These are phyloP conservation scores for Termitomyces sp. DNA, from an alignment of 768 basidiomycete genomes.

Conservation along the genomic window DNA sequence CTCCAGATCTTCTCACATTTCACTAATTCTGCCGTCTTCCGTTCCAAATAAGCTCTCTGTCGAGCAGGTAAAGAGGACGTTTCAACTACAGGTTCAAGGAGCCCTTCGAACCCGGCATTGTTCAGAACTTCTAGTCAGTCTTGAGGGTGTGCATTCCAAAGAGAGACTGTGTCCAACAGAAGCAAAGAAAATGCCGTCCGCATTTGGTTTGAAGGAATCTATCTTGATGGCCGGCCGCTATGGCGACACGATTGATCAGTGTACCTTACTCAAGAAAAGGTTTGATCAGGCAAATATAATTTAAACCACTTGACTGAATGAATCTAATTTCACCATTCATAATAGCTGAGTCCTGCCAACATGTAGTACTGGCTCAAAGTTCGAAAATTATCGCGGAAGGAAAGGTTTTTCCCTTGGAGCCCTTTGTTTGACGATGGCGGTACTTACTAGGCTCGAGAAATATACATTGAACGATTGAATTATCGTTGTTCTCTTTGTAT, in stretches of 20 bases:
- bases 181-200: neutral
- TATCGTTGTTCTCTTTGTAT: neutral
- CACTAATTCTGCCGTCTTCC: slow-evolving; percentile 80
- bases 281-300: too few species aligned
- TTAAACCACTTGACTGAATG: neutral
- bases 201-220: too few species aligned
- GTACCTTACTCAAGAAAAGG: too few species aligned
- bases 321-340: neutral
- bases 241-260: too few species aligned
- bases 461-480: too few species aligned
- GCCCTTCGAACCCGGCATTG: slow-evolving; percentile 95
- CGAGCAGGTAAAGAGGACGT: slow-evolving; percentile 31
- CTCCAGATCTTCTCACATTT: slow-evolving; percentile 79
- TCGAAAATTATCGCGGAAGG: too few species aligned
- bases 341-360: too few species aligned
- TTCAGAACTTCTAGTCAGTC: slow-evolving; percentile 84
- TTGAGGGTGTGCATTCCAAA: slow-evolving; percentile 83
- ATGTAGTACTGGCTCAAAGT: too few species aligned
- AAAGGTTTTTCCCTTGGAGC: neutral
- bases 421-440: neutral
- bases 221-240: too few species aligned
- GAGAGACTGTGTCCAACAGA: slow-evolving; percentile 76
- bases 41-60: slow-evolving; percentile 55
- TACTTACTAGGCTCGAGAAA: neutral
- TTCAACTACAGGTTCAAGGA: slow-evolving; percentile 75